Evolutionary conservation across 257 asterid genomes (phyloP).

Genomic region (Eucommia ulmoides): DNA sequence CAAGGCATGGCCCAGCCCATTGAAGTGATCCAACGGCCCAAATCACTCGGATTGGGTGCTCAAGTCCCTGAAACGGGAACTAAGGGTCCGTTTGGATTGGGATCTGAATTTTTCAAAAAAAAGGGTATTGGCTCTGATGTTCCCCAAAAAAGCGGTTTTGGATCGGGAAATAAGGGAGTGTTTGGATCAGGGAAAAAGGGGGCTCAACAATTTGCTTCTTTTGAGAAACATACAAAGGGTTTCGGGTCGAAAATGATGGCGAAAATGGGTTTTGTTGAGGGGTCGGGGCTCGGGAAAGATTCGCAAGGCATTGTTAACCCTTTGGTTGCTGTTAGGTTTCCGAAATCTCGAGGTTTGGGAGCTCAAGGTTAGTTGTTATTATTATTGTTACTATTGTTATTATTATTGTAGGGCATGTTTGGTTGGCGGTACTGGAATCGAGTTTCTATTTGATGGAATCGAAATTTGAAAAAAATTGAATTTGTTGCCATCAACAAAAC

Average conservation of each 20-base stretch:
- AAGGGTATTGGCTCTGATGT: constrained; percentile 7
- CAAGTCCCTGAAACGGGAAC: constrained; percentile 41
- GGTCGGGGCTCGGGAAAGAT: constrained; percentile 71
- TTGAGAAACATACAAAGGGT: constrained; percentile 86
- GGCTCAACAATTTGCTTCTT: constrained; percentile 38
- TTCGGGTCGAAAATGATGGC: constrained; percentile 96
- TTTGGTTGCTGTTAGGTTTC: constrained; percentile 61
- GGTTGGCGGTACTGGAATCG: no score
- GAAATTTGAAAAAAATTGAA: no score
- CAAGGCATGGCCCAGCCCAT: constrained; percentile 72
- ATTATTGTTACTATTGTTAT: no score
- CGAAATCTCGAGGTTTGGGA: constrained; percentile 67
- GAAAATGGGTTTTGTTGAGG: constrained; percentile 84
- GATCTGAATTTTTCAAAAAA: no score
- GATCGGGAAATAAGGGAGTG: constrained; percentile 1
- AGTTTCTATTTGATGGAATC: no score
- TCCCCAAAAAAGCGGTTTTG: constrained; percentile 11
- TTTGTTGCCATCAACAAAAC: no score
- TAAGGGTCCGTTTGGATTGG: no score
- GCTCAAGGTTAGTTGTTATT: constrained; percentile 26
- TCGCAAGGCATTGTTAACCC: constrained; percentile 82
- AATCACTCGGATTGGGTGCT: constrained; percentile 90
- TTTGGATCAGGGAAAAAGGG: constrained; percentile 18
- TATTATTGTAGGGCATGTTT: no score
- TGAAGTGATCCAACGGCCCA: constrained; percentile 76